Evolutionary conservation across 768 basidiomycete genomes (phyloP).

Genomic region (Coprinellus aureogranulatus): DNA sequence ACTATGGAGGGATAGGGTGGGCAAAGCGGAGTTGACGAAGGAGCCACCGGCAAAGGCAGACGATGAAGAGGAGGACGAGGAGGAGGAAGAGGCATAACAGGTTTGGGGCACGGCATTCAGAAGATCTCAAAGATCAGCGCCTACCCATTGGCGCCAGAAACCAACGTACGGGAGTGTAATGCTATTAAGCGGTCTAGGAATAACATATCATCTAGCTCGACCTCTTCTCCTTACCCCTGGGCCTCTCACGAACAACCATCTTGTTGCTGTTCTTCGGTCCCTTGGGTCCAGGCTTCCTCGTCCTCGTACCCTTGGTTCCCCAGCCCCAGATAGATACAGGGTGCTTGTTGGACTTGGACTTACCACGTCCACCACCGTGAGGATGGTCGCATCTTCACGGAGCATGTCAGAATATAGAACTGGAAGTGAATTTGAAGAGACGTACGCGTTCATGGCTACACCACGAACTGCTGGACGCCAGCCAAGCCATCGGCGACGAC

Average conservation of each 20-base stretch:
- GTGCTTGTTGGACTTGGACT: slow-evolving; percentile 94
- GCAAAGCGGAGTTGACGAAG: slow-evolving; percentile 60
- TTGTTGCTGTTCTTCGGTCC: slow-evolving; percentile 89
- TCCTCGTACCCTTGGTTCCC: slow-evolving; percentile 89
- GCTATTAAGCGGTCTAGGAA: background rate
- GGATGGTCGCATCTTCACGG: slow-evolving; percentile 78
- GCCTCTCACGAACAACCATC: slow-evolving; percentile 83
- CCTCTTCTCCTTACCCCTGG: slow-evolving; percentile 60
- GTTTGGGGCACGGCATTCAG: background rate
- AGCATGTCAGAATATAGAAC: slow-evolving; percentile 3
- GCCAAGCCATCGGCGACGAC: slow-evolving; percentile 84
- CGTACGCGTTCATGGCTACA: slow-evolving; percentile 95
- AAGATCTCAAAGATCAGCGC: background rate
- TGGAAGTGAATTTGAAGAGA: slow-evolving; percentile 14
- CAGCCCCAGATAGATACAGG: slow-evolving; percentile 92
- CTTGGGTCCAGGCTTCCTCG: slow-evolving; percentile 88
- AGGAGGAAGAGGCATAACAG: slow-evolving; percentile 20
- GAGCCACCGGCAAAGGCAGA: slow-evolving; percentile 49
- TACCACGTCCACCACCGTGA: slow-evolving; percentile 97
- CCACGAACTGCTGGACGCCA: slow-evolving; percentile 83
- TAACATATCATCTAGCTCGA: slow-evolving; percentile 6
- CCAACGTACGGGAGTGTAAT: too few species aligned
- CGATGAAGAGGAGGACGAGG: slow-evolving; percentile 43
- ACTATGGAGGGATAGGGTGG: slow-evolving; percentile 70
- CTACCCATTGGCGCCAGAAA: too few species aligned